These are phyloP conservation scores for Taphrina deformans DNA, from an alignment of 1,139 yeast genomes.

Conservation along the genomic window DNA sequence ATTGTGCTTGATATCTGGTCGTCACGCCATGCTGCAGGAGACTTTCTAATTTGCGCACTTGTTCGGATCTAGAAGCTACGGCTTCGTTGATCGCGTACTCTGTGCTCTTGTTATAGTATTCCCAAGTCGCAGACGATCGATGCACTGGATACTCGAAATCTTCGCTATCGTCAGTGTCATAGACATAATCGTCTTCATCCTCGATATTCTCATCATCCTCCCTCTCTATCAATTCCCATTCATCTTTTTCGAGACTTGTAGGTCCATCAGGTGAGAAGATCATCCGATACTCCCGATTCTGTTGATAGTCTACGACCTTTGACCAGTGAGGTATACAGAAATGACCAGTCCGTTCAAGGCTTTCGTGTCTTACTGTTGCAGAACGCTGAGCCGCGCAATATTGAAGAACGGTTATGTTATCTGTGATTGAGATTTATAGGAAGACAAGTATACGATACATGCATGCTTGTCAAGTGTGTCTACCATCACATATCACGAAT, in stretches of 20 bases:
- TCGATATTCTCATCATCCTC: neutral
- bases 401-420: too few relatives aligned
- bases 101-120: slow-evolving; percentile 13
- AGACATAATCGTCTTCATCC: slow-evolving; percentile 14
- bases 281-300: neutral
- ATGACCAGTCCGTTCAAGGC: too few relatives aligned
- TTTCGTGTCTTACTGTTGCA: too few relatives aligned
- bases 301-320: too few relatives aligned
- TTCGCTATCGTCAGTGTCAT: slow-evolving; percentile 31
- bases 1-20: neutral
- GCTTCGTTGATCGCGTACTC: slow-evolving; percentile 13
- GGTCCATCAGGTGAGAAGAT: neutral
- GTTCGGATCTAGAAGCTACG: slow-evolving; percentile 8
- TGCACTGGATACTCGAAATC: slow-evolving; percentile 31
- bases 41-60: neutral
- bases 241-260: neutral
- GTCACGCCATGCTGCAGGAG: neutral
- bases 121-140: neutral
- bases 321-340: too few relatives aligned
- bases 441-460: too few relatives aligned
- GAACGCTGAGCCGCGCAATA: too few relatives aligned
- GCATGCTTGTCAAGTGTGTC: too few relatives aligned
- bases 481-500: too few relatives aligned
- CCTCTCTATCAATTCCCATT: slow-evolving; percentile 3
- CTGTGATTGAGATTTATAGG: too few relatives aligned